Evolutionary conservation across 306 rosid species (phyloP).

Genomic region (Morella rubra): DNA sequence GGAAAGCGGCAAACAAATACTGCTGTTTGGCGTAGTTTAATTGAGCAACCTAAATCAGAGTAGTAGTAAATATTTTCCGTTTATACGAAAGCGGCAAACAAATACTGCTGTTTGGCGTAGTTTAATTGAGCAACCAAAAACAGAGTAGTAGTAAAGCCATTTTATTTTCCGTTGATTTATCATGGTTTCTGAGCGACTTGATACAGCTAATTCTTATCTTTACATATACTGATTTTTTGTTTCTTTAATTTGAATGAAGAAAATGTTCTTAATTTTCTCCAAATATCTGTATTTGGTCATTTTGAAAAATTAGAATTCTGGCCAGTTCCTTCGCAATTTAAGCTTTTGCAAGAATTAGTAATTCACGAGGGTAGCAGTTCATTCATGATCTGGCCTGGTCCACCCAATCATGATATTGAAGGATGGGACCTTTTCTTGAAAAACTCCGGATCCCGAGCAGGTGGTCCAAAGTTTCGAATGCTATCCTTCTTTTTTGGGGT

Average conservation of each 20-base stretch:
- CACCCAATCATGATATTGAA: too few relatives aligned
- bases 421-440: too few relatives aligned
- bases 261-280: not conserved
- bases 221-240: not conserved
- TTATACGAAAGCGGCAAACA: not conserved
- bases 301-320: too few relatives aligned
- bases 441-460: not conserved
- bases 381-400: too few relatives aligned
- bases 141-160: not conserved
- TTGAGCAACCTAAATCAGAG: not conserved
- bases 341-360: too few relatives aligned
- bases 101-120: not conserved
- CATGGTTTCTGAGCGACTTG: not conserved
- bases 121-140: not conserved
- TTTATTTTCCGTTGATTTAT: not conserved
- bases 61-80: not conserved
- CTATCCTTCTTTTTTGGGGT: not conserved
- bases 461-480: not conserved
- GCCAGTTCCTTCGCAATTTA: too few relatives aligned
- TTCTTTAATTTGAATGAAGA: not conserved
- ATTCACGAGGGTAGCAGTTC: too few relatives aligned
- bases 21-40: not conserved
- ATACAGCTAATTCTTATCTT: not conserved
- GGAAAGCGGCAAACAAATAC: not conserved
- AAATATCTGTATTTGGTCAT: not conserved